These are phyloP conservation scores for Psilocybe mexicana DNA, from an alignment of 1,284 basidiomycete species.

Conservation along the genomic window DNA sequence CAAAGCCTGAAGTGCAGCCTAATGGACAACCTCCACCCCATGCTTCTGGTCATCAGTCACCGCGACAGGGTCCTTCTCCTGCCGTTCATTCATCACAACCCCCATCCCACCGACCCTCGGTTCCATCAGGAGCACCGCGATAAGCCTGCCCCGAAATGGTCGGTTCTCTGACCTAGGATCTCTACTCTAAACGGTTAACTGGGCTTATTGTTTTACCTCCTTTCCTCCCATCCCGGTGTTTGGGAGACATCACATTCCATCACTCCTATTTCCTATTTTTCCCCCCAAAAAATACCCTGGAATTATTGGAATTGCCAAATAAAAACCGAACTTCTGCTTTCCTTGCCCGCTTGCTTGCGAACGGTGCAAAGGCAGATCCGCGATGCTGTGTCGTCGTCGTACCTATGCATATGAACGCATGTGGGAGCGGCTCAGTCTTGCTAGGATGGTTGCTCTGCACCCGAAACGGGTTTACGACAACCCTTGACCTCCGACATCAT, in stretches of 20 bases:
- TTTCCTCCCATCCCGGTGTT: constrained; percentile 18
- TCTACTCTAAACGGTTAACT: constrained; percentile 9
- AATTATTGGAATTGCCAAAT: constrained; percentile 15
- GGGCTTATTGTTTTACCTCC: constrained; percentile 16
- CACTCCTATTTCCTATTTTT: constrained; percentile 5
- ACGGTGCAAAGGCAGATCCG: constrained; percentile 5
- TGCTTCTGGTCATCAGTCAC: constrained; percentile 21
- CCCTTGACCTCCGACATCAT: constrained; percentile 13
- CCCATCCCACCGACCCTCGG: constrained; percentile 7
- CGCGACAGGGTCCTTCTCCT: constrained; percentile 24
- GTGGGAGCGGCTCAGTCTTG: constrained; percentile 4
- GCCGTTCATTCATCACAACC: constrained; percentile 5
- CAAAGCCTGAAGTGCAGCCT: constrained; percentile 45
- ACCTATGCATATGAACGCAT: constrained; percentile 7
- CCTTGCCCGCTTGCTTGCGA: constrained; percentile 14
- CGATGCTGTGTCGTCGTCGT: constrained; percentile 11
- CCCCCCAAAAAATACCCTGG: neutral
- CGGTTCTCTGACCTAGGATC: constrained; percentile 7
- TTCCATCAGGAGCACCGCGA: constrained; percentile 15
- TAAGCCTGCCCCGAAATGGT: constrained; percentile 6
- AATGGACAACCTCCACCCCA: constrained; percentile 16
- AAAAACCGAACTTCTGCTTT: constrained; percentile 14
- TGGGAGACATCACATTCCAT: constrained; percentile 10
- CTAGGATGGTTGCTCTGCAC: constrained; percentile 6
- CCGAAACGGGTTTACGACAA: neutral